phyloP scores from a whole-genome alignment of 2,329 filamentous ascomycete genomes.

The Cucurbitaria berberidis region DNA sequence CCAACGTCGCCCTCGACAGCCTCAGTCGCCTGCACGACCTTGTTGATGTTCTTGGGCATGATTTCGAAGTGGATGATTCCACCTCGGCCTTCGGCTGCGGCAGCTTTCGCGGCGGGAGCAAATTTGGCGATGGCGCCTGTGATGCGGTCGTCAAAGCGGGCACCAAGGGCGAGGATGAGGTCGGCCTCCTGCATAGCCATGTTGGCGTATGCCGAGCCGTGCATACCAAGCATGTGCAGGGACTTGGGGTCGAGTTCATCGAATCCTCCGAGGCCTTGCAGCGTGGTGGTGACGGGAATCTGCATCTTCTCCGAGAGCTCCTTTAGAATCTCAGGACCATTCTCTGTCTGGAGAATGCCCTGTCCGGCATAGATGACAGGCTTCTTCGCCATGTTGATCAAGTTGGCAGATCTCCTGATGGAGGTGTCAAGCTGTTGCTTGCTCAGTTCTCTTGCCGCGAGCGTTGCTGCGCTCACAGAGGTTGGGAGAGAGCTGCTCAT shows the following conservation, averaged over 20 bases:
- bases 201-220: conserved; percentile 95
- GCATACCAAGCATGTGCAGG: conserved; percentile 98
- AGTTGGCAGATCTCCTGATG: conserved; percentile 76
- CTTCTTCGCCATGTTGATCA: conserved; percentile 90
- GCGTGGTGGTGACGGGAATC: conserved; percentile 94
- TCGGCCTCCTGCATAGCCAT: conserved; percentile 98
- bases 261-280: conserved; percentile 89
- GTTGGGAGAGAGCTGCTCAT: conserved; percentile 74
- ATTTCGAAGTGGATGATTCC: conserved; percentile 98
- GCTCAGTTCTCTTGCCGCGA: conserved; percentile 76
- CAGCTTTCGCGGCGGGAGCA: conserved; percentile 83
- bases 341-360: conserved; percentile 79
- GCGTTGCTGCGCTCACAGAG: conserved; percentile 83
- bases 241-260: conserved; percentile 94
- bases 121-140: conserved; percentile 83
- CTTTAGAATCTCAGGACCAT: conserved; percentile 79
- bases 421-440: conserved; percentile 74
- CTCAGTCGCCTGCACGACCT: conserved; percentile 95
- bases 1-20: conserved; percentile 93
- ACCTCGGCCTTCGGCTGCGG: conserved; percentile 82
- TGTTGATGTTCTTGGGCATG: conserved; percentile 99
- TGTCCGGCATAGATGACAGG: conserved; percentile 95
- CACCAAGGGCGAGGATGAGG: conserved; percentile 91
- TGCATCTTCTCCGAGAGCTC: conserved; percentile 87
- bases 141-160: conserved; percentile 95